Conservation (phyloP, 345 rosid genomes). For the Arabis hirsuta region DNA sequence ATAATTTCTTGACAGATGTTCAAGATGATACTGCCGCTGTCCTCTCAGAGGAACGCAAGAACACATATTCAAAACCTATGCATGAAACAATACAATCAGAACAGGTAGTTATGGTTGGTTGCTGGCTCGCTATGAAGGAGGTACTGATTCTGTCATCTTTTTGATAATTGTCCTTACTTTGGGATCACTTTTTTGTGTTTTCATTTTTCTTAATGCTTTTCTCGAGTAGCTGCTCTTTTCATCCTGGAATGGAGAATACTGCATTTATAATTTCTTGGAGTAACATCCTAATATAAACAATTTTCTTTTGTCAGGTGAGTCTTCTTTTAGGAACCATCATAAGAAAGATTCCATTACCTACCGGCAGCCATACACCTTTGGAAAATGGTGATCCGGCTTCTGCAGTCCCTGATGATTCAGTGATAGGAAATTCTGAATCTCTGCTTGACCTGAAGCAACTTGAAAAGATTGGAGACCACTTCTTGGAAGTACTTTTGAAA, state of each 20-base stretch:
- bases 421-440: conserved; percentile 42
- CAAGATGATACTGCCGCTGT: conserved; percentile 45
- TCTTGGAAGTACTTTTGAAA: conserved; percentile 91
- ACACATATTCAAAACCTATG: conserved; percentile 44
- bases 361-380: conserved; percentile 49
- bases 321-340: conserved; percentile 90
- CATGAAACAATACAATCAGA: conserved; percentile 59
- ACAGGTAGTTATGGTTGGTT: conserved; percentile 94
- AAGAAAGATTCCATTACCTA: conserved; percentile 86
- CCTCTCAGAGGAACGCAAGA: conserved; percentile 52
- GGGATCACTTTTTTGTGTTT: conserved; percentile 27
- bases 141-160: conserved; percentile 47
- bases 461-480: conserved; percentile 86
- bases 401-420: conserved; percentile 44
- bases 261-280: not conserved
- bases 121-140: conserved; percentile 99
- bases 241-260: conserved; percentile 17
- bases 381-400: conserved; percentile 44
- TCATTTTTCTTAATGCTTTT: conserved; percentile 20
- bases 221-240: not conserved
- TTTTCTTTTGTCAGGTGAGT: conserved; percentile 77
- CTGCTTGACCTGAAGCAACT: conserved; percentile 84
- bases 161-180: conserved; percentile 21
- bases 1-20: conserved; percentile 55
- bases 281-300: conserved; percentile 20